phyloP scores from a whole-genome alignment of 495 filamentous ascomycete species.

The Aspergillus ellipticus region DNA sequence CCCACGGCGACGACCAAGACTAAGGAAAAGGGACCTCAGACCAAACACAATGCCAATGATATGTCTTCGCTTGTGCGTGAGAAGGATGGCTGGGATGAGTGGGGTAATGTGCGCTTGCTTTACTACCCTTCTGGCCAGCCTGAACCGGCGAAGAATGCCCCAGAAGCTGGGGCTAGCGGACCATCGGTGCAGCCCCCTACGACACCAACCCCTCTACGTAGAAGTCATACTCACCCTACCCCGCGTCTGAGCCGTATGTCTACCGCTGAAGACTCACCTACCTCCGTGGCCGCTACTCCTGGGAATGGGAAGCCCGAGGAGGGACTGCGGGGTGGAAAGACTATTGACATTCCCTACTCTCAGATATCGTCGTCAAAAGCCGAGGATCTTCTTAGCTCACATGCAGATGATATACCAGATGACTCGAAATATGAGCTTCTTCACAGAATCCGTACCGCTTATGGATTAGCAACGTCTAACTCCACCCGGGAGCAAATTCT shows the following conservation, averaged over 20 bases:
- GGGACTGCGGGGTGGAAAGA: slow-evolving; percentile 48
- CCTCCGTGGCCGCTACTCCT: slow-evolving; percentile 22
- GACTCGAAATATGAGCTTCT: slow-evolving; percentile 80
- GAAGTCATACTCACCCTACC: slow-evolving; percentile 51
- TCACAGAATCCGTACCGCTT: slow-evolving; percentile 76
- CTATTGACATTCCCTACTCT: slow-evolving; percentile 67
- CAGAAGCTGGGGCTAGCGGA: slow-evolving; percentile 28
- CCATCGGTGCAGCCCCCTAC: slow-evolving; percentile 29
- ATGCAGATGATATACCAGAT: slow-evolving; percentile 63
- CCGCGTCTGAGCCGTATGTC: slow-evolving; percentile 46
- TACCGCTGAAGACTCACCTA: slow-evolving; percentile 52
- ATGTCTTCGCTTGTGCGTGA: slow-evolving; percentile 64
- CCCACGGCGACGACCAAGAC: slow-evolving; percentile 56
- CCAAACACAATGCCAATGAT: slow-evolving; percentile 65
- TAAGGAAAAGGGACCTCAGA: slow-evolving; percentile 64
- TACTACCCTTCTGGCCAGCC: slow-evolving; percentile 53
- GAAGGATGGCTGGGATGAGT: slow-evolving; percentile 58
- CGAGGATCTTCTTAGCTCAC: slow-evolving; percentile 63
- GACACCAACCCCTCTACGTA: slow-evolving; percentile 51
- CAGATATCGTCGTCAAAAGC: slow-evolving; percentile 57
- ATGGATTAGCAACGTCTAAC: slow-evolving; percentile 62
- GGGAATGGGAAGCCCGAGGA: slow-evolving; percentile 38
- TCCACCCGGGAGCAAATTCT: slow-evolving; percentile 72
- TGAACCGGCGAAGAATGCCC: slow-evolving; percentile 27
- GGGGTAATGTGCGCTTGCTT: slow-evolving; percentile 60